These are phyloP conservation scores for Amanita exitialis DNA, from an alignment of 768 basidiomycete genomes.

Conservation along the genomic window DNA sequence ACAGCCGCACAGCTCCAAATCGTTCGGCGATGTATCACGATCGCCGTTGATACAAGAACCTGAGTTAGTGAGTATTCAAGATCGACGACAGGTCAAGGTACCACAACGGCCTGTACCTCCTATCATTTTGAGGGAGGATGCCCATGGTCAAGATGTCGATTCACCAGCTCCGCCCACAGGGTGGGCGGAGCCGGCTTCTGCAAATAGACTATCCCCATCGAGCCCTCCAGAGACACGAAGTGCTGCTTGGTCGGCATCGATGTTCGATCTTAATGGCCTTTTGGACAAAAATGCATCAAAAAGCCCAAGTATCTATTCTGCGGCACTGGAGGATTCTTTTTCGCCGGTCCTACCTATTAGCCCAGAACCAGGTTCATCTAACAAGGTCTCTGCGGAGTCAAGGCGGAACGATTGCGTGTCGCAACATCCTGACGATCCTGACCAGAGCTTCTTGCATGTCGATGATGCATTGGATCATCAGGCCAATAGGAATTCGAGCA, in stretches of 20 bases:
- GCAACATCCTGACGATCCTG: constrained; percentile 6
- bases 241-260: constrained; percentile 6
- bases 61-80: background rate
- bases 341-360: constrained; percentile 19
- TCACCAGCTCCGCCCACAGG: constrained; percentile 11
- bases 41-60: background rate
- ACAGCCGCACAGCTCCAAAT: background rate
- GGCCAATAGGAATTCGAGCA: constrained; percentile 32
- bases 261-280: constrained; percentile 9
- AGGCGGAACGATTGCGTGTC: background rate
- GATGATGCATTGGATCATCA: constrained; percentile 10
- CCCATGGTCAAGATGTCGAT: constrained; percentile 8
- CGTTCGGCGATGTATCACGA: background rate
- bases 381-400: background rate
- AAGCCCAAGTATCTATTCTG: constrained; percentile 5
- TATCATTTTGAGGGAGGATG: constrained; percentile 18
- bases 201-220: constrained; percentile 12
- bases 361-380: background rate
- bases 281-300: constrained; percentile 1
- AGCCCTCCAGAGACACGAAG: constrained; percentile 5
- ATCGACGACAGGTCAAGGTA: background rate
- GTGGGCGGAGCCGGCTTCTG: constrained; percentile 13
- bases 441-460: constrained; percentile 12
- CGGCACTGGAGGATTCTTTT: constrained; percentile 17
- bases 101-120: constrained; percentile 16